These are phyloP conservation scores for Stenogyne calaminthoides DNA, from an alignment of 305 asterid species.

Conservation along the genomic window DNA sequence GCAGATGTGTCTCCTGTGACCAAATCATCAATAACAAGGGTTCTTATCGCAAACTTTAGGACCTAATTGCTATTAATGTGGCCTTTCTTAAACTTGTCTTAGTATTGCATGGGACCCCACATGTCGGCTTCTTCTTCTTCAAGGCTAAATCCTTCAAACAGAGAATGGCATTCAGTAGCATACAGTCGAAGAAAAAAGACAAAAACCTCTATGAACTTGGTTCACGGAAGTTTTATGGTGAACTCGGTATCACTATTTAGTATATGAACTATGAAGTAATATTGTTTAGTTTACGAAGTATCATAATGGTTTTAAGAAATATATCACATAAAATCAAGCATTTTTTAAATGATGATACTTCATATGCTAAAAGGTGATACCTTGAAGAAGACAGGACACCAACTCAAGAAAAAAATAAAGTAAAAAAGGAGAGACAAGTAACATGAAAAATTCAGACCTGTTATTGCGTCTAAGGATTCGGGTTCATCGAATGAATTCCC, in stretches of 20 bases:
- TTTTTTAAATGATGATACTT: too few species aligned
- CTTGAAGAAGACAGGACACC: too few species aligned
- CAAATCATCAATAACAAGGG: constrained; percentile 36
- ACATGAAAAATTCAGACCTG: constrained; percentile 37
- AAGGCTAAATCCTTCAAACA: constrained; percentile 45
- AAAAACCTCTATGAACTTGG: too few species aligned
- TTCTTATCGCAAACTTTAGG: constrained; percentile 34
- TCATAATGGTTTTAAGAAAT: too few species aligned
- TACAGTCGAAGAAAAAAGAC: neutral
- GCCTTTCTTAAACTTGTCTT: constrained; percentile 30
- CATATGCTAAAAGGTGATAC: too few species aligned
- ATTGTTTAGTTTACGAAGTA: too few species aligned
- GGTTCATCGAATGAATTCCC: constrained; percentile 53
- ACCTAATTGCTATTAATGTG: constrained; percentile 25
- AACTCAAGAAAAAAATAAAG: neutral
- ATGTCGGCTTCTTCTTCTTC: constrained; percentile 37
- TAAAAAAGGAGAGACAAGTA: neutral
- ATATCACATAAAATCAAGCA: too few species aligned
- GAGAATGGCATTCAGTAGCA: constrained; percentile 19
- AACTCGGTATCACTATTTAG: too few species aligned
- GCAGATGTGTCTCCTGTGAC: constrained; percentile 31
- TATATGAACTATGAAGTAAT: too few species aligned
- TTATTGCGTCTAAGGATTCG: constrained; percentile 36
- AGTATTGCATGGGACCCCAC: constrained; percentile 28
- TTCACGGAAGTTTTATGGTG: too few species aligned